Evolutionary conservation across 768 basidiomycete genomes (phyloP).

Genomic region (Mycena olivaceomarginata): DNA sequence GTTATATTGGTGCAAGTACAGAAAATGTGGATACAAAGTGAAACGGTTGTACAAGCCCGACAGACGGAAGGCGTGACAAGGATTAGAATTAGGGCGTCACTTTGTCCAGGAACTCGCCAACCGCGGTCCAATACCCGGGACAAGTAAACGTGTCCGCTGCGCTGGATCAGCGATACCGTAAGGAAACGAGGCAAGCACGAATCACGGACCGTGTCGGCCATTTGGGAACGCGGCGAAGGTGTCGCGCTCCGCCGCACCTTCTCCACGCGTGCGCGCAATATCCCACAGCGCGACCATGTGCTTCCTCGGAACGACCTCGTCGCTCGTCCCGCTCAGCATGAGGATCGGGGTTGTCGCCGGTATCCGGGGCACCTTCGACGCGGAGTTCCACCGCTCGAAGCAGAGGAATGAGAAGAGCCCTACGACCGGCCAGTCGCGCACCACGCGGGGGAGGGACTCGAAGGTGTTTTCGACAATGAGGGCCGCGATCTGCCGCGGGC

Average conservation of each 20-base stretch:
- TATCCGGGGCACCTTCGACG: conserved; percentile 59
- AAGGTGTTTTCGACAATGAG: conserved; percentile 87
- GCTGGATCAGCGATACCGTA: not conserved
- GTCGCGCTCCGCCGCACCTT: conserved; percentile 40
- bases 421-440: conserved; percentile 42
- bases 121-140: conserved; percentile 57
- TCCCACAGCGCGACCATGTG: conserved; percentile 75
- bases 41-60: too few species aligned
- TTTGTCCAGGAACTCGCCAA: conserved; percentile 53
- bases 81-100: conserved; percentile 11
- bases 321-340: conserved; percentile 74
- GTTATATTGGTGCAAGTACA: too few species aligned
- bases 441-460: conserved; percentile 69
- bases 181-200: too few species aligned
- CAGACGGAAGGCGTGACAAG: not conserved
- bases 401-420: conserved; percentile 77
- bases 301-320: conserved; percentile 71
- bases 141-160: conserved; percentile 31
- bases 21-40: too few species aligned
- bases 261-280: conserved; percentile 53
- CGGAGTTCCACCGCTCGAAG: conserved; percentile 82
- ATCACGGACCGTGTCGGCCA: conserved; percentile 20
- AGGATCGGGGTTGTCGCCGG: conserved; percentile 71
- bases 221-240: conserved; percentile 21
- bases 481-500: conserved; percentile 65